Conservation (phyloP, 345 rosid genomes). For the Eucalyptus melliodora region DNA sequence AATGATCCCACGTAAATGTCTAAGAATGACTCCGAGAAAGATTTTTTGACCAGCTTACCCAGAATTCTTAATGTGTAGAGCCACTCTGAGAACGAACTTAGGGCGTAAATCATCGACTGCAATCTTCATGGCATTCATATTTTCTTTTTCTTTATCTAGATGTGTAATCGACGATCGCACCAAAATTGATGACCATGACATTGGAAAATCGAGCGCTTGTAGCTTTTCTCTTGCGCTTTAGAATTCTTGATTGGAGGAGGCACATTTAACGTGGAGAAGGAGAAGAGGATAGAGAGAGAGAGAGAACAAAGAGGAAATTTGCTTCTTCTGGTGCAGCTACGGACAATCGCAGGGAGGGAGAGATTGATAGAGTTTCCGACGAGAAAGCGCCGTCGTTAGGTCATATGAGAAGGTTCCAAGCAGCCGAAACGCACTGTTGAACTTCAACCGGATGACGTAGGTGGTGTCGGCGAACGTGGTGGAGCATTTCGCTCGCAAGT, state of each 20-base stretch:
- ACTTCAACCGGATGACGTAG: neutral
- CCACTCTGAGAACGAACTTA: neutral
- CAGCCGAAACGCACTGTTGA: neutral
- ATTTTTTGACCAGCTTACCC: neutral
- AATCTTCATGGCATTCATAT: neutral
- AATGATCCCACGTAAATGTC: neutral
- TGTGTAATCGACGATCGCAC: neutral
- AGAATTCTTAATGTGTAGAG: neutral
- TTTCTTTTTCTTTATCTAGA: neutral
- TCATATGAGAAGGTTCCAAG: neutral
- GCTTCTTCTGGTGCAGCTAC: neutral
- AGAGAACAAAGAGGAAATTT: neutral
- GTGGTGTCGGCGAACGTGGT: fast-evolving
- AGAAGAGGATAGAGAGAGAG: neutral
- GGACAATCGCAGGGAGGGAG: neutral
- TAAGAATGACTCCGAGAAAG: neutral
- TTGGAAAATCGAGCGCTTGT: neutral
- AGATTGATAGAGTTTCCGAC: neutral
- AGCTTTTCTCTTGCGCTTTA: neutral
- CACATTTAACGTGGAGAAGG: neutral
- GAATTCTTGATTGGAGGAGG: neutral
- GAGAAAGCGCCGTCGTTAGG: neutral
- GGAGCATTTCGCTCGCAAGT: neutral
- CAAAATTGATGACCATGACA: neutral
- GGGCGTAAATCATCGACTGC: neutral